Base-by-base conservation (phyloP, 1,284 basidiomycete species). In the Leccinum brunneo-olivaceum region DNA sequence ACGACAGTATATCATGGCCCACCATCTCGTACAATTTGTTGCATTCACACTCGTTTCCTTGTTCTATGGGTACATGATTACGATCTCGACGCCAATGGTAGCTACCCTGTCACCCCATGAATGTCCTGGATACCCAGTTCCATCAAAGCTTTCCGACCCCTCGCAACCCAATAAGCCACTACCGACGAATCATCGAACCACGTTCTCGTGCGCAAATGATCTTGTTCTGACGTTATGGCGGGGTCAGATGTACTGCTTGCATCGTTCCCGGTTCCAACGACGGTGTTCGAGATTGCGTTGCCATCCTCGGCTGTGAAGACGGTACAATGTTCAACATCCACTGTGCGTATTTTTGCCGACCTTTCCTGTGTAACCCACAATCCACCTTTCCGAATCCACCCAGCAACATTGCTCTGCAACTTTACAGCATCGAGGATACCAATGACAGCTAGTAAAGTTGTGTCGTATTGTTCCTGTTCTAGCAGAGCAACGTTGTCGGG, bases 401-500 rank as follows among this genome's bases (percentile, higher is more conserved):
- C 75, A 0, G 81, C 77, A 23, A 87, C 73, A 50, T 81, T 88
- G 40, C 66, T 71, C 62, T 88, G 74, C 33, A 54, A 37, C 54
- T 76, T 79, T 16, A 80, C 53, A 14, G 67, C 67, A 40, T 84
- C 79, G n/a, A 89, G 62, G 9, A 88, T 65, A 2, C 85, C 86
- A 15, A 88, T 67, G n/a, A 87, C 74, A 0, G 81, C 82, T 1
- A 89, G 68, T 7, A 89, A 66, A 0, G 73, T 81, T 35, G 67
- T 59, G 54, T 86, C 84, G 52, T 76, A 77, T 12, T 52, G 41
- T 15, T 56, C 59, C 8, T 50, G 32, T 41, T 40, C 45, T 10
- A 11, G 32, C 16, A 3, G 20, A 10, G n/a, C 21, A 10, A 2
- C 39, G 18, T 1, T 7, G 5, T 16, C 12, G 16, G 34, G 19